A percentile compares a stretch with the other conserved stretches of the same genome.
phyloP scores from a whole-genome alignment of 495 filamentous ascomycete species.

The Viridothelium virens region DNA sequence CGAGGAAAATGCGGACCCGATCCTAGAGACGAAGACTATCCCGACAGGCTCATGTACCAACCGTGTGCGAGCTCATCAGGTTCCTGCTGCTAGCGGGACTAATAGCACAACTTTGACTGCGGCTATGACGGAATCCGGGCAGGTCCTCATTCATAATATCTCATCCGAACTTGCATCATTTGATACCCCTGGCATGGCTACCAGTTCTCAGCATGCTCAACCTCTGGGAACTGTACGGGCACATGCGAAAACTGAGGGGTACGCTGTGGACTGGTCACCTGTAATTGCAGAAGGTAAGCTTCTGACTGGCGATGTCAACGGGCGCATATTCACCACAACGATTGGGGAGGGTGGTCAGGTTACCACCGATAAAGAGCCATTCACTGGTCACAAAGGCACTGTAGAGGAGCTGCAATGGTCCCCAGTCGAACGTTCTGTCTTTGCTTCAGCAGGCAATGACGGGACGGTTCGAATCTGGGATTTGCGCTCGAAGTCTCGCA shows the following conservation, averaged over 20 bases:
- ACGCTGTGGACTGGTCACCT: conserved; percentile 90
- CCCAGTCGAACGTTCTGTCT: conserved; percentile 82
- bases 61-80: conserved; percentile 77
- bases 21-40: conserved; percentile 86
- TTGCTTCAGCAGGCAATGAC: conserved; percentile 86
- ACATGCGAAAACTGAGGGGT: conserved; percentile 80
- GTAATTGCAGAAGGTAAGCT: conserved; percentile 70
- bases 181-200: conserved; percentile 72
- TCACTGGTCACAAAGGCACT: conserved; percentile 72
- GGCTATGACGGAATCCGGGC: conserved; percentile 78
- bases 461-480: conserved; percentile 96
- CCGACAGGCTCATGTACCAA: conserved; percentile 81
- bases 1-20: conserved; percentile 73
- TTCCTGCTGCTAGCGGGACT: conserved; percentile 50
- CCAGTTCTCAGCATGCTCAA: conserved; percentile 75
- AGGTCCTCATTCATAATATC: conserved; percentile 89
- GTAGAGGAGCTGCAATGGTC: conserved; percentile 97
- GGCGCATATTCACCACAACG: conserved; percentile 78
- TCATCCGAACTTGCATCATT: conserved; percentile 79
- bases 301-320: conserved; percentile 83
- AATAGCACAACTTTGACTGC: conserved; percentile 73
- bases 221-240: conserved; percentile 77
- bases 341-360: conserved; percentile 79
- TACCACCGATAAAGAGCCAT: conserved; percentile 71
- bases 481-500: conserved; percentile 76